Conservation (phyloP, 306 rosid genomes). For the Abrus precatorius region DNA sequence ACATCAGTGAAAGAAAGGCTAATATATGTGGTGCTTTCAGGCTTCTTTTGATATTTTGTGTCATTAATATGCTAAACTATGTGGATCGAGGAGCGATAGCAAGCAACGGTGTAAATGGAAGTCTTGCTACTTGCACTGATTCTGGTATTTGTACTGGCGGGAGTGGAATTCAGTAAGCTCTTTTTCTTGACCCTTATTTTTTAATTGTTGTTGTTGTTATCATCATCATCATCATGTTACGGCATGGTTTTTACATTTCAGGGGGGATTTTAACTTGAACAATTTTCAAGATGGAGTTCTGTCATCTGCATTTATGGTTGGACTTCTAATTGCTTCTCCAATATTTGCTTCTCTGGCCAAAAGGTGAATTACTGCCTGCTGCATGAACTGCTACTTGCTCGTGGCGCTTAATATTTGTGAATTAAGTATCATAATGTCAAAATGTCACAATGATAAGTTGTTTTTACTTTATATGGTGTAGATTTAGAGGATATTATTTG, state of each 20-base stretch:
- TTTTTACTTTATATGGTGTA: constrained; percentile 14
- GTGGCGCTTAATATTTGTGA: neutral
- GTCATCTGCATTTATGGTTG: constrained; percentile 97
- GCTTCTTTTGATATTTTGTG: constrained; percentile 73
- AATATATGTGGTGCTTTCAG: constrained; percentile 50
- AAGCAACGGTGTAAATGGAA: constrained; percentile 94
- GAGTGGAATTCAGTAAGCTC: constrained; percentile 90
- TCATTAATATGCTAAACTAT: constrained; percentile 76
- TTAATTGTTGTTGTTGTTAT: neutral
- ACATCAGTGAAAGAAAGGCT: neutral
- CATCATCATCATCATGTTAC: neutral
- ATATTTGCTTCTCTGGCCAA: constrained; percentile 88
- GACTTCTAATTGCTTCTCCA: constrained; percentile 91
- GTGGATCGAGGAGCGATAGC: constrained; percentile 93
- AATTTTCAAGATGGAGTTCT: constrained; percentile 92
- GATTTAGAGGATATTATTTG: constrained; percentile 3
- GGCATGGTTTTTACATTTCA: constrained; percentile 45
- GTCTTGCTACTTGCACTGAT: constrained; percentile 64
- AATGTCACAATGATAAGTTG: neutral
- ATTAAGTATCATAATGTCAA: neutral
- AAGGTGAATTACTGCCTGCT: constrained; percentile 60
- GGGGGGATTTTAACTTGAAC: constrained; percentile 90
- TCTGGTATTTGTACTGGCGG: constrained; percentile 80
- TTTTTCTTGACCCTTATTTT: constrained; percentile 11
- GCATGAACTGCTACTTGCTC: constrained; percentile 26